Evolutionary conservation across 176 grass and related monocot genomes (phyloP).

Genomic region (Oryza australiensis): DNA sequence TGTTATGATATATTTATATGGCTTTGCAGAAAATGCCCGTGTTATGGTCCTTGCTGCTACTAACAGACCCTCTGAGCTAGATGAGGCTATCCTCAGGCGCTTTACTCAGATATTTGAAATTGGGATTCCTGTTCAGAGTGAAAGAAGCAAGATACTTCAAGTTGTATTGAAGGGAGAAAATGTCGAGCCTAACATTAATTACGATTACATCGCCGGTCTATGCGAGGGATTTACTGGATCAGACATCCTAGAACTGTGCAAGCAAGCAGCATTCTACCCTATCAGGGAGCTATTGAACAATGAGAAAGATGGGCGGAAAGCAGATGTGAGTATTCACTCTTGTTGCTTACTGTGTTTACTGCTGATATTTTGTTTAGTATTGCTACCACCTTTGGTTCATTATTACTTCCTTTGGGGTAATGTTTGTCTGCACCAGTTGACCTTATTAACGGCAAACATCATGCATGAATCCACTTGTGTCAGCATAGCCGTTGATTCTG

Average conservation of each 20-base stretch:
- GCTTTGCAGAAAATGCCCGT: conserved; percentile 74
- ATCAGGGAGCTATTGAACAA: conserved; percentile 80
- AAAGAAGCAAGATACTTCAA: conserved; percentile 92
- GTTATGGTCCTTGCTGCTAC: conserved; percentile 99
- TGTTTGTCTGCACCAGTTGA: neutral
- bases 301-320: conserved; percentile 68
- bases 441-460: neutral
- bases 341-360: neutral
- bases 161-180: conserved; percentile 91
- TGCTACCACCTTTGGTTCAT: neutral
- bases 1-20: neutral
- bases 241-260: conserved; percentile 92
- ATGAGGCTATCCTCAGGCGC: conserved; percentile 90
- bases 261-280: conserved; percentile 90
- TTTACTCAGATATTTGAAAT: conserved; percentile 98
- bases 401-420: neutral
- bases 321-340: conserved; percentile 50
- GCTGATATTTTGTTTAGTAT: conserved; percentile 10
- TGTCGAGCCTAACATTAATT: conserved; percentile 65
- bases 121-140: conserved; percentile 69
- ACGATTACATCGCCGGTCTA: conserved; percentile 71
- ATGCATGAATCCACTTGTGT: neutral
- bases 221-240: conserved; percentile 94
- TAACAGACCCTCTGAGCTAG: conserved; percentile 90
- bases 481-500: neutral